Base-by-base conservation (phyloP, 305 asterid species). In the Fraxinus nigra region DNA sequence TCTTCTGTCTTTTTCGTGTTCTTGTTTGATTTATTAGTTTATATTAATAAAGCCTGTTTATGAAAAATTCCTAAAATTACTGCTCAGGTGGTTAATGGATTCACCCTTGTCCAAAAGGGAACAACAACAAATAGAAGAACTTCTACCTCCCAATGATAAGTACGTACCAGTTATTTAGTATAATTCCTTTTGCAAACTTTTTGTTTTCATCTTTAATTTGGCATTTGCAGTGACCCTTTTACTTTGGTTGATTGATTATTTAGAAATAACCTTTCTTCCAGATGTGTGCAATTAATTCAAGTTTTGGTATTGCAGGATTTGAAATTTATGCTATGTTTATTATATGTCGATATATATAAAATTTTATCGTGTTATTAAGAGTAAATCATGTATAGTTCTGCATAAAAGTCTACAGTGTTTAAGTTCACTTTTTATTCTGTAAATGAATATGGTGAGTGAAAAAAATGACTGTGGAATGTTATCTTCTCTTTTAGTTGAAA, bases 11-110 rank as follows among this genome's bases (percentile, higher is more conserved):
- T 34, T 11, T 3, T 18, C 2, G 32, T 43, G 6, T 37, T 26
- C 24, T 5, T 54, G 14, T 4, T 43, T 28, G 0, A 18, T 43
- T 30, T 16, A 8, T 67, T 82, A n/a, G 75, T 35, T 35, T 24
- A 2, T 79, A 28, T 70, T 13, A 11, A 1, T 20, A 16, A 30
- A 18, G 70, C 72, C 34, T 38, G 51, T 72, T 78, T 10, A 34
- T 33, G 59, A 63, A 59, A n/a, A 59, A 20, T n/a, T 37, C 30
- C 18, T 20, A 30, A 24, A 33, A 69, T 38, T 76, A 34, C 54
- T 77, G 38, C 11, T 63, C 85, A 93, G 98, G 92, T 94, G 97
- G 97, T 87, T 94, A 90, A 90, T 94, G 97, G 93, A 84, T 82
- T 82, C 90, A 84, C 82, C 87, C 11, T 81, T 91, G 83, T 82